Base-by-base conservation (phyloP, 148 eudicot genomes). In the Chenopodium berlandieri region DNA sequence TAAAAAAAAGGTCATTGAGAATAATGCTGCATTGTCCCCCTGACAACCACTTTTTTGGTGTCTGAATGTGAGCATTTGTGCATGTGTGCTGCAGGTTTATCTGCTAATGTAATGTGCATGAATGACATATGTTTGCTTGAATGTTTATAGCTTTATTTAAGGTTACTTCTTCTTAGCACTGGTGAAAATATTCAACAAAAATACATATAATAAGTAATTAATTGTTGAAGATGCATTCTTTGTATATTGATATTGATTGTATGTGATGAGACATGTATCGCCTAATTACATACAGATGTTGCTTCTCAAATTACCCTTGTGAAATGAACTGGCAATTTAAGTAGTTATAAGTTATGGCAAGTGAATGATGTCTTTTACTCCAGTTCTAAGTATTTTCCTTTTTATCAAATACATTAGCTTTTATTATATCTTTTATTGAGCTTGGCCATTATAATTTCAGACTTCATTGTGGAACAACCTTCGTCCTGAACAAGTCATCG, bases 401-500 rank as follows among this genome's bases (percentile, higher is more conserved):
- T 52, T 16, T 65, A 13, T 40, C 11, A n/a, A 19, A 3, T 2
- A 40, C 44, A 40, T 58, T 47, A 4, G 40, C 34, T 73, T 69
- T 4, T 8, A 22, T 6, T 37, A 44, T 73, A 58, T 58, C 22
- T 20, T 32, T 63, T 52, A 23, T 47, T 75, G 31, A 19, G 8
- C 56, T 77, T 14, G 11, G 19, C 13, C 14, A 7, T 65, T 79
- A 17, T 65, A 50, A 71, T 47, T 88, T 85, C 82, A 96, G 99
- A 96, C 97, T 67, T 92, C 99, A 30, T 52, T 91, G 32, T 96
- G 99, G 99, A 91, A 91, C 90, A 94, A 88, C 81, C 98, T 96
- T 80, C 90, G 92, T 86, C 99, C 98, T 22, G 87, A 96, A 58
- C 99, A 94, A 90, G 89, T 94, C 50, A 87, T 96, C n/a, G 98